Conservation (phyloP, 345 rosid species). For the Aquilaria malaccensis region DNA sequence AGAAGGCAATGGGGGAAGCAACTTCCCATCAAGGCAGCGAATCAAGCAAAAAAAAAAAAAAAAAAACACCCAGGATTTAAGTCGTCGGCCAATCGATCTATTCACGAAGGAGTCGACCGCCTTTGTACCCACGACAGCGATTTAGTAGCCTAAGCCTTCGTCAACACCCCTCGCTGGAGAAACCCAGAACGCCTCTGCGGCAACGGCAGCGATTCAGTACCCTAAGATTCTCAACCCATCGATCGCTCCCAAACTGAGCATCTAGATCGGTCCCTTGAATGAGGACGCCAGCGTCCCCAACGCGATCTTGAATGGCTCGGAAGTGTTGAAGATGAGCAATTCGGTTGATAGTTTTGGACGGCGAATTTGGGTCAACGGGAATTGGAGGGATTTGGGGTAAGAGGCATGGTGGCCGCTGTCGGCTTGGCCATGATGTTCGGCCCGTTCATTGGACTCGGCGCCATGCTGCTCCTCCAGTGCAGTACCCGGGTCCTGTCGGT, state of each 20-base stretch:
- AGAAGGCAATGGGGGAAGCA: no score
- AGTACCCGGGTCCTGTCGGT: no score
- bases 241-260: conserved; percentile 55
- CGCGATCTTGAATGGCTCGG: conserved; percentile 69
- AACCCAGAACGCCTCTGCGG: conserved; percentile 20
- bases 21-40: no score
- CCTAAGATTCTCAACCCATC: conserved; percentile 39
- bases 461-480: conserved; percentile 26
- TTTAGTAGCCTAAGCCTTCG: no score
- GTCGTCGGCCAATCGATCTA: no score
- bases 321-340: conserved; percentile 71
- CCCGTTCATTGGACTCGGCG: conserved; percentile 75
- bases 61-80: no score
- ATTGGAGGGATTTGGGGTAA: conserved; percentile 18
- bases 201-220: conserved; percentile 43
- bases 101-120: no score
- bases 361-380: conserved; percentile 66
- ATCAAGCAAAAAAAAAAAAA: no score
- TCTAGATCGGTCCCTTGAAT: conserved; percentile 60
- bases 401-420: conserved; percentile 52
- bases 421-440: conserved; percentile 94
- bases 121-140: no score
- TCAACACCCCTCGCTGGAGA: no score
- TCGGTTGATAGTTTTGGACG: conserved; percentile 60
- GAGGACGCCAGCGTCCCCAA: conserved; percentile 43